Conservation (phyloP, 208 protist species). For the Acanthamoeba culbertsoni region DNA sequence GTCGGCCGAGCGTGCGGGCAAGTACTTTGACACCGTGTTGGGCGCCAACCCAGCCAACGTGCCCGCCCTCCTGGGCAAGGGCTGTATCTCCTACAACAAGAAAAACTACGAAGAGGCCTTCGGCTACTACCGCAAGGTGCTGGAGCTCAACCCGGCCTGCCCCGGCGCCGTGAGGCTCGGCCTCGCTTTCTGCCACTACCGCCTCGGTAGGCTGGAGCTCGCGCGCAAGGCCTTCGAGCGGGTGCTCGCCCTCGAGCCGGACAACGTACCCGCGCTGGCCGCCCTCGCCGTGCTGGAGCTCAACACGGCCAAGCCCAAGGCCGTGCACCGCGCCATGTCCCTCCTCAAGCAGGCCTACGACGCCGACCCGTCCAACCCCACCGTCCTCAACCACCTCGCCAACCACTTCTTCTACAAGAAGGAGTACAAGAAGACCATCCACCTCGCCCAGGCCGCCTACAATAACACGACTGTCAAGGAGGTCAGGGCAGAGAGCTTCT, state of each 20-base stretch:
- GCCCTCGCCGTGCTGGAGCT: constrained; percentile 68
- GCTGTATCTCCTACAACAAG: constrained; percentile 67
- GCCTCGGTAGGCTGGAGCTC: background rate
- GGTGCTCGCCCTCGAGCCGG: constrained; percentile 69
- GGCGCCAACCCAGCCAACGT: background rate
- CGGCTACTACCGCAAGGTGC: constrained; percentile 56
- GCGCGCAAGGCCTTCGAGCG: constrained; percentile 63
- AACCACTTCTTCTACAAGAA: constrained; percentile 77
- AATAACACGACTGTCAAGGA: constrained; percentile 60
- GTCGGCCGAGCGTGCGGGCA: constrained; percentile 58
- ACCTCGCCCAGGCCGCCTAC: constrained; percentile 52
- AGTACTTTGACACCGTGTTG: constrained; percentile 57
- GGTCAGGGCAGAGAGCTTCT: constrained; percentile 74
- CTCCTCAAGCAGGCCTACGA: constrained; percentile 64
- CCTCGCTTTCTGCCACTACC: constrained; percentile 67
- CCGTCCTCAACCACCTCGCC: constrained; percentile 75
- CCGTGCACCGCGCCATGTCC: constrained; percentile 21
- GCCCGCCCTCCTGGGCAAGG: constrained; percentile 54
- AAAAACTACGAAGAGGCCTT: constrained; percentile 64
- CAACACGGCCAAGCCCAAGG: constrained; percentile 60
- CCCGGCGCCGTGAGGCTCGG: constrained; percentile 59
- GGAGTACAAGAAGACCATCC: constrained; percentile 46
- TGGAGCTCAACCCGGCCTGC: constrained; percentile 58
- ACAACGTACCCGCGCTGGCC: constrained; percentile 73
- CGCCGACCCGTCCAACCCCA: constrained; percentile 65